Conservation (phyloP, 148 eudicot genomes). For the Amaranthus palmeri region DNA sequence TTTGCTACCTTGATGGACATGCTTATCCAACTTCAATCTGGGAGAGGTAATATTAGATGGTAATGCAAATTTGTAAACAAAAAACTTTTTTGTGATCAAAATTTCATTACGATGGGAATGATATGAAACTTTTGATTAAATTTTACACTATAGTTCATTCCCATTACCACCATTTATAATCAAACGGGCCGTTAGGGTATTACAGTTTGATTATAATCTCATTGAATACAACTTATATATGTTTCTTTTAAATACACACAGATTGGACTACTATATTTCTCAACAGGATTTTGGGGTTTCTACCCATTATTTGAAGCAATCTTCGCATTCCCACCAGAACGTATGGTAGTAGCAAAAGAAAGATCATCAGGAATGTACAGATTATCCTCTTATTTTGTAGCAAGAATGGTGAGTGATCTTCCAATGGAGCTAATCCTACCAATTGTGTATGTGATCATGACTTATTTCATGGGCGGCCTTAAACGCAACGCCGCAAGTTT, state of each 20-base stretch:
- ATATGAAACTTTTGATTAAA: too few relatives aligned
- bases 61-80: too few relatives aligned
- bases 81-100: too few relatives aligned
- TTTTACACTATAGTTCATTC: too few relatives aligned
- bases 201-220: neutral
- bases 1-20: too few relatives aligned
- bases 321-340: constrained; percentile 75
- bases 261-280: constrained; percentile 76
- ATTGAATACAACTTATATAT: neutral
- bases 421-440: constrained; percentile 85
- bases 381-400: constrained; percentile 67
- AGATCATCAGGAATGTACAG: constrained; percentile 79
- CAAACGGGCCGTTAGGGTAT: too few relatives aligned
- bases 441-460: constrained; percentile 40
- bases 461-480: constrained; percentile 82
- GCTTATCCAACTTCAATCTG: too few relatives aligned
- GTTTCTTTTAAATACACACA: constrained; percentile 16
- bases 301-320: constrained; percentile 64
- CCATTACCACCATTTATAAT: too few relatives aligned
- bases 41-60: too few relatives aligned
- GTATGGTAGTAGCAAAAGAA: constrained; percentile 62
- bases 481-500: constrained; percentile 36
- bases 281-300: constrained; percentile 71
- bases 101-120: too few relatives aligned
- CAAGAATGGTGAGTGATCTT: constrained; percentile 48